Evolutionary conservation across 2,329 filamentous ascomycete genomes (phyloP).

Genomic region (Xylaria polymorpha): DNA sequence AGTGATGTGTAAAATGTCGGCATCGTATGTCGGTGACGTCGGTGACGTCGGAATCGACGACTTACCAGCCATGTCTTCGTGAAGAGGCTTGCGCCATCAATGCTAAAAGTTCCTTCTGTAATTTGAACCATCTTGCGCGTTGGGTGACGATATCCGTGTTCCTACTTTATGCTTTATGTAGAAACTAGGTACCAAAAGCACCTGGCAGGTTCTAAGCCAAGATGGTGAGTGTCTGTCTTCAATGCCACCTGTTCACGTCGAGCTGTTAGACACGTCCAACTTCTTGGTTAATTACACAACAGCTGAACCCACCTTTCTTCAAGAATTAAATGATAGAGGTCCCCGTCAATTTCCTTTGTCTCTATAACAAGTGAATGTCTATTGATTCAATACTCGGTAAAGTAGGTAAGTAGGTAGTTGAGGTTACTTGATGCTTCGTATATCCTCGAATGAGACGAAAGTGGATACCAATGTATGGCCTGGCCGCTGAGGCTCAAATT

Average conservation of each 20-base stretch:
- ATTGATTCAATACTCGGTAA: slow-evolving; percentile 12
- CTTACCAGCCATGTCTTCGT: slow-evolving; percentile 70
- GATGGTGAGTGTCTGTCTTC: background rate
- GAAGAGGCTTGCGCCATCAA: slow-evolving; percentile 61
- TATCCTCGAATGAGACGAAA: slow-evolving; percentile 39
- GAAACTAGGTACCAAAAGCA: no score
- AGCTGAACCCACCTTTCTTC: background rate
- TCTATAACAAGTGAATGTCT: background rate
- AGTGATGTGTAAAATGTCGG: background rate
- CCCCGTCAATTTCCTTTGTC: background rate
- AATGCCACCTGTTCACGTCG: background rate
- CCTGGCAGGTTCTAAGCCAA: background rate
- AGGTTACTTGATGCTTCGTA: slow-evolving; percentile 28
- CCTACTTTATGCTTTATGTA: background rate
- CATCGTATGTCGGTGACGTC: background rate
- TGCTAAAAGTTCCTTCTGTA: slow-evolving; percentile 63
- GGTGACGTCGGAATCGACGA: slow-evolving; percentile 32
- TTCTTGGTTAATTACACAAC: background rate
- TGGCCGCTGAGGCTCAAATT: slow-evolving; percentile 13
- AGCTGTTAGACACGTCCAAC: background rate
- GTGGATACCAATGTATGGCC: slow-evolving; percentile 8
- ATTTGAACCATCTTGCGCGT: slow-evolving; percentile 53
- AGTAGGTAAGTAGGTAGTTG: slow-evolving; percentile 8
- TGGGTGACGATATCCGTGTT: background rate
- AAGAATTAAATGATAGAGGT: background rate